A percentile compares a stretch with the other conserved stretches of the same genome.
Conservation (phyloP, 805 yeast species). For the Candida dendrica region DNA sequence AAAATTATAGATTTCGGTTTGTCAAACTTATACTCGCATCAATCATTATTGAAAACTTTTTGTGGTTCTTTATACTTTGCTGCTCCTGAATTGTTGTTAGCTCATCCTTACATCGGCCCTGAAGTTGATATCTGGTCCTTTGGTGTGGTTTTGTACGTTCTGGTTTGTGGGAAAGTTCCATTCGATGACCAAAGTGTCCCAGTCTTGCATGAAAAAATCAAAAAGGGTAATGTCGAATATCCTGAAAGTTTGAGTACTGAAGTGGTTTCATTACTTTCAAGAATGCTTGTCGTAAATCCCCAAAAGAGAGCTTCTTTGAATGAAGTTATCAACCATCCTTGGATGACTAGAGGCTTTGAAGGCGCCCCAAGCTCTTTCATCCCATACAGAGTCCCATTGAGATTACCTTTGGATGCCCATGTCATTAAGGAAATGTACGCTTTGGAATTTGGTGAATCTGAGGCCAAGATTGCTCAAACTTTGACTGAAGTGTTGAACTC, state of each 20-base stretch:
- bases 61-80: conserved; percentile 98
- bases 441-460: conserved; percentile 67
- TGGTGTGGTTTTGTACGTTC: conserved; percentile 91
- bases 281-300: conserved; percentile 92
- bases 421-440: conserved; percentile 71
- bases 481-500: conserved; percentile 54
- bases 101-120: conserved; percentile 90
- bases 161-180: conserved; percentile 97
- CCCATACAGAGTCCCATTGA: conserved; percentile 73
- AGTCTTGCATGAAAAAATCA: conserved; percentile 88
- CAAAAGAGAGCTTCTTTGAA: conserved; percentile 66
- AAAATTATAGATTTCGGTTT: conserved; percentile 95
- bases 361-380: conserved; percentile 61
- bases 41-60: conserved; percentile 74
- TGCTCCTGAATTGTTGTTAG: conserved; percentile 92
- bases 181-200: conserved; percentile 93
- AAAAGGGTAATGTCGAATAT: conserved; percentile 86
- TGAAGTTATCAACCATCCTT: conserved; percentile 83
- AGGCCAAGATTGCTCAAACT: conserved; percentile 47
- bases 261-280: conserved; percentile 69
- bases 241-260: conserved; percentile 76
- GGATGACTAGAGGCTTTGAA: conserved; percentile 91
- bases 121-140: conserved; percentile 98
- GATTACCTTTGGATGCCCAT: conserved; percentile 55
- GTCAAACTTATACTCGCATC: conserved; percentile 74